Evolutionary conservation across 1,139 yeast species (phyloP), one percentile per base, ranked within the genome.

Genomic region (Dujonia santamariae): DNA sequence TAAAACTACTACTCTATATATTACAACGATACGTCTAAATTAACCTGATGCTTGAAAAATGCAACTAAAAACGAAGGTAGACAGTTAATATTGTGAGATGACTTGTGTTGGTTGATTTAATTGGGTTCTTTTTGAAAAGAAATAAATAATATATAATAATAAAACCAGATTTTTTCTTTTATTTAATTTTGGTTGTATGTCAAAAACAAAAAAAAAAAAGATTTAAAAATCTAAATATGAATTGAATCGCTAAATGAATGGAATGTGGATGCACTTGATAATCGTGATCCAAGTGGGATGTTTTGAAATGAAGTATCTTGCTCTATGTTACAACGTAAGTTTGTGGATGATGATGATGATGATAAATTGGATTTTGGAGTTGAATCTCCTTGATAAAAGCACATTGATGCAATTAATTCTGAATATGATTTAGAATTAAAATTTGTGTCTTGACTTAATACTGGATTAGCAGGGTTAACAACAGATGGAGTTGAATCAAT

Each of bases 221-320:
- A 29, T 28, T 14, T 16, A 9, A 31, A 35, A 34, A 34, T n/a
- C 15, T 36, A 59, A 37, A 48, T 59, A 41, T 59, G 61, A 41
- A 59, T 56, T 21, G 62, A 56, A 42, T 59, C 65, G 39, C 62
- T 56, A 29, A 58, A 54, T n/a, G 59, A 53, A 34, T 59, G 61
- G 42, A 59, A 53, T 17, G 63, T 48, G 15, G 61, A 54, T 12
- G 59, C 57, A 4, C 56, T 47, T 14, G 58, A 51, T 7, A 30
- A 30, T 7, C 27, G 33, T 8, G 27, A n/a, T 7, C 27, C 24
- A 8, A 19, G n/a, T 19, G 35, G 18, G 7, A 28, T n/a, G 26
- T 12, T 23, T 13, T 30, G 27, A 21, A 21, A 13, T 16, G 36
- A 28, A 21, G 16, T 23, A n/a, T 20, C 21, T 12, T 32, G 9